Conservation (phyloP, 2,329 filamentous ascomycete species). For the Botrytis pseudocinerea region DNA sequence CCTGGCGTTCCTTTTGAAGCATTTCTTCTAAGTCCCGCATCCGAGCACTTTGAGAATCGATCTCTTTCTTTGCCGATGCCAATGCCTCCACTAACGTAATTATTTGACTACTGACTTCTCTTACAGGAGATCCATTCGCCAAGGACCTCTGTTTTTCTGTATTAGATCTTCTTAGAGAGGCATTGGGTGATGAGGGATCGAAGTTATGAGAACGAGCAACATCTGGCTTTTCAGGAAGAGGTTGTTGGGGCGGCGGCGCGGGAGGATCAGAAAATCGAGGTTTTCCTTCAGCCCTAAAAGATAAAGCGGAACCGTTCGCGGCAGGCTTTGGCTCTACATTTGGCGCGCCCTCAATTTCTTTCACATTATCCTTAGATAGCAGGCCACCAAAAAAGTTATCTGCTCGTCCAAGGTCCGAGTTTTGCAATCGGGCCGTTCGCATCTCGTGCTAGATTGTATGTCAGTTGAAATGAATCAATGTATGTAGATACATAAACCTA, state of each 20-base stretch:
- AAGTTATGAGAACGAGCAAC: conserved; percentile 51
- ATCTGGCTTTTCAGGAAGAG: conserved; percentile 90
- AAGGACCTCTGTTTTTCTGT: conserved; percentile 71
- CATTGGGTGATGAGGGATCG: conserved; percentile 45
- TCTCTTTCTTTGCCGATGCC: conserved; percentile 78
- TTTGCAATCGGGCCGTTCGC: conserved; percentile 83
- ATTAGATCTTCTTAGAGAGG: conserved; percentile 69
- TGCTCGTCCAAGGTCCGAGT: conserved; percentile 80
- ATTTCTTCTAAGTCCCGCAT: conserved; percentile 80
- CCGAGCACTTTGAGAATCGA: conserved; percentile 77
- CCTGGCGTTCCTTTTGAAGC: conserved; percentile 75
- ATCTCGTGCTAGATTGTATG: conserved; percentile 70
- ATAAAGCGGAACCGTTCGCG: conserved; percentile 48
- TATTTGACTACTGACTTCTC: conserved; percentile 69
- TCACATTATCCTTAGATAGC: conserved; percentile 68
- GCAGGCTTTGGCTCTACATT: conserved; percentile 50
- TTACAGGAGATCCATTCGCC: conserved; percentile 48
- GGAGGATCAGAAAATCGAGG: conserved; percentile 89
- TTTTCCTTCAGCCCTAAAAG: conserved; percentile 69
- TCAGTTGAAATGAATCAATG: conserved; percentile 29
- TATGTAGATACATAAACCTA: conserved; percentile 29
- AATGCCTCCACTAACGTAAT: conserved; percentile 82
- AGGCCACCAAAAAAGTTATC: conserved; percentile 78
- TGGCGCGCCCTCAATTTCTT: conserved; percentile 56
- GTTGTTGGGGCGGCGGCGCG: conserved; percentile 89